A percentile compares a stretch with the other conserved stretches of the same genome.
These are phyloP conservation scores for Podospora pseudocomata DNA, from an alignment of 495 filamentous ascomycete genomes.

Conservation along the genomic window DNA sequence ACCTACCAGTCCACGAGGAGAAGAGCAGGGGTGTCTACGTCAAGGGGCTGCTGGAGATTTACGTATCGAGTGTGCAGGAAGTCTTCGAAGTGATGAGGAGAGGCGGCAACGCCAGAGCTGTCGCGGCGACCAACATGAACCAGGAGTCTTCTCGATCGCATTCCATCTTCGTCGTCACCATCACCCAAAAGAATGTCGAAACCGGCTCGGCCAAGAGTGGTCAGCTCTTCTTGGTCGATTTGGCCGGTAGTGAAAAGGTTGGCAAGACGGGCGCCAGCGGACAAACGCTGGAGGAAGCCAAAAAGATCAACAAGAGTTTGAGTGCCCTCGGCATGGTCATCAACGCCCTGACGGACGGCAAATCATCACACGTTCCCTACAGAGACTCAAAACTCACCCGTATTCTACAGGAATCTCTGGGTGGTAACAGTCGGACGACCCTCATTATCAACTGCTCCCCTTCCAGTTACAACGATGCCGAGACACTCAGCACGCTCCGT, in stretches of 20 bases:
- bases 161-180: conserved; percentile 95
- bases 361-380: conserved; percentile 96
- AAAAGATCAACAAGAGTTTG: conserved; percentile 99
- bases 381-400: conserved; percentile 97
- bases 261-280: conserved; percentile 98
- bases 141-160: conserved; percentile 97
- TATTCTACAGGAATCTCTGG: conserved; percentile 92
- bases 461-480: conserved; percentile 94
- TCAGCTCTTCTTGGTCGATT: conserved; percentile 92
- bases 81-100: conserved; percentile 97
- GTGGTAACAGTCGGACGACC: conserved; percentile 95
- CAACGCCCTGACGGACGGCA: conserved; percentile 94
- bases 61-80: conserved; percentile 91
- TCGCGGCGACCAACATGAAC: conserved; percentile 99
- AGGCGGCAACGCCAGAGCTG: conserved; percentile 81
- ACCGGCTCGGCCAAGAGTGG: conserved; percentile 95
- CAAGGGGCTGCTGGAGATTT: conserved; percentile 90
- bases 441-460: conserved; percentile 98
- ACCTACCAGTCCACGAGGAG: conserved; percentile 94
- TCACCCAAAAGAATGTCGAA: conserved; percentile 97
- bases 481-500: conserved; percentile 87
- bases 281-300: conserved; percentile 95
- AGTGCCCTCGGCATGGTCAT: conserved; percentile 98
- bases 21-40: conserved; percentile 96
- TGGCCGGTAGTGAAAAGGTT: conserved; percentile 97